Evolutionary conservation across 2,329 filamentous ascomycete genomes (phyloP), one percentile per base, ranked within the genome.

Genomic region (Chrysosporium queenslandicum): DNA sequence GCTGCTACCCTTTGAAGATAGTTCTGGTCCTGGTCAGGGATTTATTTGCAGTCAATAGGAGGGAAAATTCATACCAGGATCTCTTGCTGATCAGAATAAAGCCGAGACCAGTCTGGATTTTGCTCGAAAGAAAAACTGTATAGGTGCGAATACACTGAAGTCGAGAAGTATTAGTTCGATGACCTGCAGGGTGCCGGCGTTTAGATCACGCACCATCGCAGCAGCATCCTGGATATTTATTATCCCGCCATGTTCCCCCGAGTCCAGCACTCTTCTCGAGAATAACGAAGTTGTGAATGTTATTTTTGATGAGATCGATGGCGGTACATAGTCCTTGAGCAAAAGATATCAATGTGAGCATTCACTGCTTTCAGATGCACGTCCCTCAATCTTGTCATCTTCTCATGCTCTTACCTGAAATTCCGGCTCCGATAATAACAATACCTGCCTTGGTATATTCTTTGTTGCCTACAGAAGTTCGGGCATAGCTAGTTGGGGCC

Each of bases 111-210:
- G 56, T 75, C 69, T 2, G 76, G 67, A 49, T 81, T 81, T 48
- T 79, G 77, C 32, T 77, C 78, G 58, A 82, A 83, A 4, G 77
- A 80, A 63, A 75, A 81, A 40, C 73, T 77, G 65, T 82, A 82
- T 2, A 82, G 66, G 45, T 73, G 66, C 30, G 71, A 76, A 71
- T 71, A 76, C 8, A 80, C 75, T 68, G 54, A 62, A 61, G 46
- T 58, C 63, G 37, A 53, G 60, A 65, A 55, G 14, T 20, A 34
- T 37, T 58, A 63, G 25, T 54, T 56, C n/a, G 6, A 16, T 2
- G 8, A 5, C 12, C 12, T 25, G 2, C 23, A n/a, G 12, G 23
- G 29, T 29, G 29, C 16, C 14, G 12, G 40, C 23, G 12, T 25
- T n/a, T 43, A 14, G 40, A 27, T 43, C 16, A 52, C 59, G 34